These are phyloP conservation scores for Nadsonia starkeyi-henricii DNA, from an alignment of 1,139 yeast genomes.

Conservation along the genomic window DNA sequence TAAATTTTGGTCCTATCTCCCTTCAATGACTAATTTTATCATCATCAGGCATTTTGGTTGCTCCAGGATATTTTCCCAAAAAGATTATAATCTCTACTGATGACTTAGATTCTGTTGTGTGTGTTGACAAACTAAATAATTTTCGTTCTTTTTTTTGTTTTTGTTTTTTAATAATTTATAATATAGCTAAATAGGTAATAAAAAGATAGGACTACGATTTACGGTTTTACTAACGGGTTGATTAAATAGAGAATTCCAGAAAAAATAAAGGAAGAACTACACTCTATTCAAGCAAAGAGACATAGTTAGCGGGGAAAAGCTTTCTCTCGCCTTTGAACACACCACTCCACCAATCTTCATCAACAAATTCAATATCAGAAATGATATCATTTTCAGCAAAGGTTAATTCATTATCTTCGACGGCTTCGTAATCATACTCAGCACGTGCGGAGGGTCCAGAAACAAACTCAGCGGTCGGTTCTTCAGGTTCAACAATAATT, in stretches of 20 bases:
- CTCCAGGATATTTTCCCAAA: too few species aligned
- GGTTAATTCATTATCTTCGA: conserved; percentile 78
- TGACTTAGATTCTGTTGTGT: too few species aligned
- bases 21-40: too few species aligned
- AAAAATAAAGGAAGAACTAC: background rate
- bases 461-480: conserved; percentile 17
- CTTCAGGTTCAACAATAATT: conserved; percentile 11
- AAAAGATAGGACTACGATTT: background rate
- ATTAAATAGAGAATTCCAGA: conserved; percentile 1
- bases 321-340: conserved; percentile 63
- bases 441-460: conserved; percentile 51
- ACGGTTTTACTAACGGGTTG: background rate
- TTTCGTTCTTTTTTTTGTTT: too few species aligned
- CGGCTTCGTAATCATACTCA: conserved; percentile 75
- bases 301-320: conserved; percentile 86
- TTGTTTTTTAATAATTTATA: background rate
- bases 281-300: conserved; percentile 28
- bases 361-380: conserved; percentile 72
- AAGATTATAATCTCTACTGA: too few species aligned
- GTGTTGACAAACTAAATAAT: too few species aligned
- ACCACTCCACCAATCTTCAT: conserved; percentile 97
- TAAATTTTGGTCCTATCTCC: too few species aligned
- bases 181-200: background rate
- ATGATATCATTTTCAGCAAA: conserved; percentile 75
- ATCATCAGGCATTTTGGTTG: too few species aligned